These are phyloP conservation scores for Neofusicoccum umdonicola DNA, from an alignment of 2,329 filamentous ascomycete genomes.

Conservation along the genomic window DNA sequence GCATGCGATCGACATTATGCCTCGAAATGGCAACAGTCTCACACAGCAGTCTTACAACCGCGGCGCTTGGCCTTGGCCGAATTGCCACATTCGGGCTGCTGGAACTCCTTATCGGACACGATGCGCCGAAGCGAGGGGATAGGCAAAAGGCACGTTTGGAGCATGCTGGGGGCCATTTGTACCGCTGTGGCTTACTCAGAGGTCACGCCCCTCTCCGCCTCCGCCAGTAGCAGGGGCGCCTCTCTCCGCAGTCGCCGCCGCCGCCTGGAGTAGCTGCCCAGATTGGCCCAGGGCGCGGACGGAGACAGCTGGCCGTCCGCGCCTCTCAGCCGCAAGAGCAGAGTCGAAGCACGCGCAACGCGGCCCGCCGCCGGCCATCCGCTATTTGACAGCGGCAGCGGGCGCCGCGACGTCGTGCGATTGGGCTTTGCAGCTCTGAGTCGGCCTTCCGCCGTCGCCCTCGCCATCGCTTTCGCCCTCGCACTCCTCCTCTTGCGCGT, in stretches of 20 bases:
- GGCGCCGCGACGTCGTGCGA: too few relatives aligned
- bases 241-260: not conserved
- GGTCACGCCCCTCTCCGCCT: not conserved
- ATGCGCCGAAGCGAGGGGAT: not conserved
- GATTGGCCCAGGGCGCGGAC: not conserved
- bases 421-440: not conserved
- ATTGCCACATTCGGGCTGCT: not conserved
- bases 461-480: not conserved
- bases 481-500: not conserved
- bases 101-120: not conserved
- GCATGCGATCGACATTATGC: not conserved
- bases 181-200: conserved; percentile 1
- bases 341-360: not conserved
- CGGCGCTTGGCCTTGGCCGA: not conserved
- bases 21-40: not conserved
- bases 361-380: too few relatives aligned
- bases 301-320: not conserved
- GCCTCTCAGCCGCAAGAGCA: not conserved
- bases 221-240: not conserved
- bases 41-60: not conserved
- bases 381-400: not conserved
- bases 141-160: not conserved
- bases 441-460: not conserved
- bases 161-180: not conserved
- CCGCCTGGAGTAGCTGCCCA: not conserved